Percentiles rank a stretch among this genome's conserved stretches.
Evolutionary conservation across 148 eudicot species (phyloP).

Genomic region (Camellia lanceoleosa): DNA sequence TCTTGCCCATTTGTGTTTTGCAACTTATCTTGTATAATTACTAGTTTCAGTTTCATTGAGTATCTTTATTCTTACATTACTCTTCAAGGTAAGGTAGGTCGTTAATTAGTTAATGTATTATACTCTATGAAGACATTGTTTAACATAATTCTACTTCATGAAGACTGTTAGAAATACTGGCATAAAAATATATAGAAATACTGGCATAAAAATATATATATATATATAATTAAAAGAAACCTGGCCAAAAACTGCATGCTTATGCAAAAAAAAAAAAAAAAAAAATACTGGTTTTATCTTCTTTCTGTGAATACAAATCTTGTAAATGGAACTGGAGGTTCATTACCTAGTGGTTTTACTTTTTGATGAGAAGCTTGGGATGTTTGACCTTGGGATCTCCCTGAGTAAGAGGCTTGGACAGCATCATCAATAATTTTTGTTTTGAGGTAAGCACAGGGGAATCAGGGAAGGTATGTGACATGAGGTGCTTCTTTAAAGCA

Average conservation of each 20-base stretch:
- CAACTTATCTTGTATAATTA: neutral
- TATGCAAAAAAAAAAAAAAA: no score
- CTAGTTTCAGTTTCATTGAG: neutral
- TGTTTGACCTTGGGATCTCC: neutral
- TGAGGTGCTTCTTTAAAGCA: neutral
- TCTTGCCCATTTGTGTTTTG: neutral
- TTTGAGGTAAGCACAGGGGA: neutral
- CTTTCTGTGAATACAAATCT: neutral
- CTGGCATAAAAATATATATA: no score
- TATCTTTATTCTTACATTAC: neutral
- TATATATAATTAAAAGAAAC: no score
- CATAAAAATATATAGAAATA: no score
- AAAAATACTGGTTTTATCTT: neutral
- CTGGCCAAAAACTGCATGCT: no score
- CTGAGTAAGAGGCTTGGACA: neutral
- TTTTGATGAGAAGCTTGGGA: neutral
- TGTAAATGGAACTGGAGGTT: neutral
- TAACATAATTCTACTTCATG: neutral
- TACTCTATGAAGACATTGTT: neutral
- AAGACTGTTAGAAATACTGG: no score
- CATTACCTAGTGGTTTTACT: neutral
- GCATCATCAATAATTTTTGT: neutral
- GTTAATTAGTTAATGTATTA: neutral
- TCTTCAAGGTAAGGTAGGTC: neutral
- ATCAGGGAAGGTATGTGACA: neutral